Conservation (phyloP, 495 filamentous ascomycete species). For the Clohesyomyces aquaticus region DNA sequence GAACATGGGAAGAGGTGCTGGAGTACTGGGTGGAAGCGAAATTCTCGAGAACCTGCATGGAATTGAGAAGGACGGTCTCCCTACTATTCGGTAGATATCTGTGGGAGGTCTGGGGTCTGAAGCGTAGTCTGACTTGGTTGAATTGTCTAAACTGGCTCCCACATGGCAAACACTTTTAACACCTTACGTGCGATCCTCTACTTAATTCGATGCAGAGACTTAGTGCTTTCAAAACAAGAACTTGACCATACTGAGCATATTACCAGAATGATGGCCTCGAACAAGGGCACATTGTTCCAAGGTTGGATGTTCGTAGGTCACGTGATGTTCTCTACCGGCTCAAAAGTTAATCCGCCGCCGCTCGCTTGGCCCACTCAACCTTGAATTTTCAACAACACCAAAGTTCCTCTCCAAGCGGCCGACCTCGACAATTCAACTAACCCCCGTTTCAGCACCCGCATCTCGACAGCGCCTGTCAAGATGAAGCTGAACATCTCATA, state of each 20-base stretch:
- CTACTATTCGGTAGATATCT: constrained; percentile 28
- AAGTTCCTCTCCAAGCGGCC: constrained; percentile 7
- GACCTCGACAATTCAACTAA: constrained; percentile 31
- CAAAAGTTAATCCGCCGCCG: background rate
- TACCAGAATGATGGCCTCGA: no score
- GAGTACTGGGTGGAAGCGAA: constrained; percentile 80
- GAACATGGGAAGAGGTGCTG: constrained; percentile 58
- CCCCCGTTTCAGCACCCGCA: constrained; percentile 30
- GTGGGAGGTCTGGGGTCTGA: background rate
- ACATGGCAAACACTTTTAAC: no score
- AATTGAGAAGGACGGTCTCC: constrained; percentile 71
- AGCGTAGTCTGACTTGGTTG: background rate
- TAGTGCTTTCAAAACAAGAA: no score
- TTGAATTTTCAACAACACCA: background rate
- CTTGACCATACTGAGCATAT: no score
- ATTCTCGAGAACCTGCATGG: constrained; percentile 87
- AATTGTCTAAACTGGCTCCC: background rate
- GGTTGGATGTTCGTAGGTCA: no score
- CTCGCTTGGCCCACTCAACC: background rate
- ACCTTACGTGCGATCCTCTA: no score
- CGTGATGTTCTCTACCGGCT: no score
- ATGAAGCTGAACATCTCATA: constrained; percentile 98
- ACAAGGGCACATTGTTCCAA: no score
- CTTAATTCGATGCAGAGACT: no score
- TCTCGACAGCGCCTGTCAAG: constrained; percentile 54